Conservation (phyloP, 495 filamentous ascomycete genomes). For the Xylaria scruposa region DNA sequence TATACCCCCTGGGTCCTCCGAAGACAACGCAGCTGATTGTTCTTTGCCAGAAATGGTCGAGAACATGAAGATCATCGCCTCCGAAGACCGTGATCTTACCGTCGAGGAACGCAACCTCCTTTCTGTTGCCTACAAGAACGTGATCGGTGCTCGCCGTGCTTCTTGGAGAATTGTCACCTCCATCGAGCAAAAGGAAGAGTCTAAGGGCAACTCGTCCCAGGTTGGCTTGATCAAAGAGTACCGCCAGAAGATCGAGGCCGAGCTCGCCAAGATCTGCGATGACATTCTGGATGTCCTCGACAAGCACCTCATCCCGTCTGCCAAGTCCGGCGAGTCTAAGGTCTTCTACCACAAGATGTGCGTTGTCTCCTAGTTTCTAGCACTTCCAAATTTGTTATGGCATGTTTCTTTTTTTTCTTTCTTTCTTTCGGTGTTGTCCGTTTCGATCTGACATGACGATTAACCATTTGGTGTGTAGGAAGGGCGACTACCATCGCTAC, state of each 20-base stretch:
- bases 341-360: slow-evolving; percentile 99
- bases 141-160: slow-evolving; percentile 97
- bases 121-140: slow-evolving; percentile 99
- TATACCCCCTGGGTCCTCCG: not conserved
- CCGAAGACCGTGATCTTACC: slow-evolving; percentile 94
- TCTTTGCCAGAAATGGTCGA: slow-evolving; percentile 90
- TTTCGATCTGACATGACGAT: slow-evolving; percentile 18
- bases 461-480: slow-evolving; percentile 65
- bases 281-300: slow-evolving; percentile 98
- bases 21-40: slow-evolving; percentile 34
- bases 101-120: slow-evolving; percentile 99
- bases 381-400: not conserved
- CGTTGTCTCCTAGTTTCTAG: slow-evolving; percentile 41
- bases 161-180: slow-evolving; percentile 99
- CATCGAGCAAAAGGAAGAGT: slow-evolving; percentile 99
- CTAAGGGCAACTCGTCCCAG: slow-evolving; percentile 96
- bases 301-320: slow-evolving; percentile 94
- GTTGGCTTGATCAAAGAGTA: slow-evolving; percentile 98
- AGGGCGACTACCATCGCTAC: slow-evolving; percentile 99
- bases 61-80: slow-evolving; percentile 99
- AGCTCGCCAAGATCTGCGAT: slow-evolving; percentile 99
- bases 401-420: not conserved
- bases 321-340: slow-evolving; percentile 97
- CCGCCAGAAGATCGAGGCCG: slow-evolving; percentile 98
- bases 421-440: not conserved